These are phyloP conservation scores for Coemansia interrupta DNA, from an alignment of 192 early-diverging fungal genomes.

Conservation along the genomic window DNA sequence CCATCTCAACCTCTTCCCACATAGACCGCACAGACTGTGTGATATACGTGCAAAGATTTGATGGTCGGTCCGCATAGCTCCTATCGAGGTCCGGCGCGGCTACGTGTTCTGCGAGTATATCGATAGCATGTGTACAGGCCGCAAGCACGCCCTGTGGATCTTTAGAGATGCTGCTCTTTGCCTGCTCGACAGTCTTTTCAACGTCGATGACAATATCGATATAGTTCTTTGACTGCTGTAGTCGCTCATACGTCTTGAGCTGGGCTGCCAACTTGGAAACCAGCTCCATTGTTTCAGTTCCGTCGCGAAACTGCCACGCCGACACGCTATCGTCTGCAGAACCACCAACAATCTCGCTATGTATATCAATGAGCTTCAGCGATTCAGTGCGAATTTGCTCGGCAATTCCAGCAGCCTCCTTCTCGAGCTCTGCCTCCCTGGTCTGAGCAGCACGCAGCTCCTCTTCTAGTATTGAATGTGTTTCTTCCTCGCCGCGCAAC, in stretches of 20 bases:
- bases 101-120: slow-evolving; percentile 11
- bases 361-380: slow-evolving; percentile 30
- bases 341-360: slow-evolving; percentile 32
- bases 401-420: slow-evolving; percentile 17
- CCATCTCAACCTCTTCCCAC: slow-evolving; percentile 22
- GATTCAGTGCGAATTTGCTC: slow-evolving; percentile 15
- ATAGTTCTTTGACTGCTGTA: slow-evolving; percentile 32
- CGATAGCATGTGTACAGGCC: slow-evolving; percentile 16
- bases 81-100: not conserved
- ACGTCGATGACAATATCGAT: slow-evolving; percentile 36
- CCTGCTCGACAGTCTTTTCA: slow-evolving; percentile 24
- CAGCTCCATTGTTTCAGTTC: slow-evolving; percentile 36
- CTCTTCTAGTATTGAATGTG: slow-evolving; percentile 22
- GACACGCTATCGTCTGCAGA: slow-evolving; percentile 22
- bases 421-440: slow-evolving; percentile 3
- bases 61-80: not conserved
- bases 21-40: slow-evolving; percentile 20
- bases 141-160: slow-evolving; percentile 25
- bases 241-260: slow-evolving; percentile 25
- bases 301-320: slow-evolving; percentile 47
- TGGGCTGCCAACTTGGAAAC: slow-evolving; percentile 25
- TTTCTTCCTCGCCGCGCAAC: slow-evolving; percentile 33
- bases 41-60: slow-evolving; percentile 27
- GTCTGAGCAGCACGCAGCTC: slow-evolving; percentile 18
- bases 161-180: not conserved